Conservation (phyloP, 495 filamentous ascomycete species). For the Staphylotrichum tortipilum region DNA sequence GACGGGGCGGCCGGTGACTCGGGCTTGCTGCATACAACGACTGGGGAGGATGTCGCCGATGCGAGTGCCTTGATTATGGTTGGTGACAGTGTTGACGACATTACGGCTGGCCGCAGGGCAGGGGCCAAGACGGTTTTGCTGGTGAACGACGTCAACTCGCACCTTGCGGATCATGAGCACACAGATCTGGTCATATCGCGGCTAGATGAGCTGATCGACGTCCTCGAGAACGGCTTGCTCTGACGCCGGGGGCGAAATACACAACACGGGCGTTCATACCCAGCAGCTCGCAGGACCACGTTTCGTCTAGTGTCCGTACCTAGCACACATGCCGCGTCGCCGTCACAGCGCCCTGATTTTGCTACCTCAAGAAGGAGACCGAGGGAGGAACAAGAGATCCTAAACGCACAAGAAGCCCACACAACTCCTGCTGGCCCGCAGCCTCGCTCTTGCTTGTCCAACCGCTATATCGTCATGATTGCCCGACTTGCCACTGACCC, state of each 20-base stretch:
- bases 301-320: slow-evolving; percentile 2
- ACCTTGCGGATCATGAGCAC: slow-evolving; percentile 65
- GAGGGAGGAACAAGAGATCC: no score
- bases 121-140: slow-evolving; percentile 87
- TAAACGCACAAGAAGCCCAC: background rate
- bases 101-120: slow-evolving; percentile 76
- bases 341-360: no score
- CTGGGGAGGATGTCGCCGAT: slow-evolving; percentile 33
- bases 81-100: slow-evolving; percentile 88
- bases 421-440: slow-evolving; percentile 6
- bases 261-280: background rate
- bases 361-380: background rate
- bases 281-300: background rate
- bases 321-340: background rate
- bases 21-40: slow-evolving; percentile 8
- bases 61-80: slow-evolving; percentile 49
- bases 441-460: background rate
- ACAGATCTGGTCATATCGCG: slow-evolving; percentile 62
- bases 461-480: background rate
- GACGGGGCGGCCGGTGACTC: background rate
- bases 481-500: no score
- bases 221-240: slow-evolving; percentile 60
- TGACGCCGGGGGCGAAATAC: slow-evolving; percentile 16
- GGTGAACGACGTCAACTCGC: slow-evolving; percentile 67
- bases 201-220: slow-evolving; percentile 61